phyloP scores from a whole-genome alignment of 805 yeast genomes.

The Monosporozyma solicola region DNA sequence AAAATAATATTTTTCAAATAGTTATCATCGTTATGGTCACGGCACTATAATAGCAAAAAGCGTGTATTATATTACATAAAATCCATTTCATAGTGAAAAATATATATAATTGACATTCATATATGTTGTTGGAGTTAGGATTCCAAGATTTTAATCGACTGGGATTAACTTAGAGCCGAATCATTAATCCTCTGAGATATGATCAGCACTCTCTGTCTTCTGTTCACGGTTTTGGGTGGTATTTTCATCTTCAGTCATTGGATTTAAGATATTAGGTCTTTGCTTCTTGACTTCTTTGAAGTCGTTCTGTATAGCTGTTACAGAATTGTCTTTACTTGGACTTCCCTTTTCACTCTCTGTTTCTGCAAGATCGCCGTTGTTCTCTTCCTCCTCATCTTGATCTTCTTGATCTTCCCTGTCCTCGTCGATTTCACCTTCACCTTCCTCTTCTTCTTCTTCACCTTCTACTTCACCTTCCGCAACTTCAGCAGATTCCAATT shows the following conservation, averaged over 20 bases:
- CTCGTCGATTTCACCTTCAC: constrained; percentile 2
- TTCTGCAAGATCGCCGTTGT: background rate
- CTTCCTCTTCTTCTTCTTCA: constrained; percentile 8
- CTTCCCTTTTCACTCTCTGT: background rate
- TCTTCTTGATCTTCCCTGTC: background rate
- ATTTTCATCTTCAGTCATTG: background rate
- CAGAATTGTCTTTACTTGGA: background rate
- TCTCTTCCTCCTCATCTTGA: background rate
- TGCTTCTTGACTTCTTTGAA: background rate
- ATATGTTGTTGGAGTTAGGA: background rate
- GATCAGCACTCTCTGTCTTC: background rate
- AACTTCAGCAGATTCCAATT: background rate
- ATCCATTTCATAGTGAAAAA: background rate
- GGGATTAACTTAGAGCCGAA: too few species aligned
- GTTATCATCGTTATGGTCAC: background rate
- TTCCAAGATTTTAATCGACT: background rate
- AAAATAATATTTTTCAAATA: background rate
- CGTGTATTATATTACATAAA: background rate
- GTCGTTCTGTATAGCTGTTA: background rate
- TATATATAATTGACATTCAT: background rate
- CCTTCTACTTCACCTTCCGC: background rate
- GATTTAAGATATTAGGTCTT: background rate
- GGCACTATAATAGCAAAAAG: background rate
- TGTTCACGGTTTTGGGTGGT: background rate
- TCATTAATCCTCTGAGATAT: background rate